Conservation (phyloP, 805 yeast species). For the Starmerella bombicola region DNA sequence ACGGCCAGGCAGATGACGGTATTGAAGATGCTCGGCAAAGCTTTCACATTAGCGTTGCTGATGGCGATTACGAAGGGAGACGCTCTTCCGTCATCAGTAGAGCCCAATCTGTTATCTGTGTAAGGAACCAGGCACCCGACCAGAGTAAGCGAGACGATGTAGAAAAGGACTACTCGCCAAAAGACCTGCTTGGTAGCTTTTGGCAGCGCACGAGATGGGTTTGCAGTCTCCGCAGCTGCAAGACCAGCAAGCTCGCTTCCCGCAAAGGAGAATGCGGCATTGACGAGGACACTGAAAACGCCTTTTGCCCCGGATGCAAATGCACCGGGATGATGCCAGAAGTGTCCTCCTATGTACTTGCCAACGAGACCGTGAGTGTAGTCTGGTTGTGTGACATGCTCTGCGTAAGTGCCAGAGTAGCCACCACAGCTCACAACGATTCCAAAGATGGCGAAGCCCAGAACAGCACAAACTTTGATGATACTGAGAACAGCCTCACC, state of each 20-base stretch:
- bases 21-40: slow-evolving; percentile 57
- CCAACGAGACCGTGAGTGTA: slow-evolving; percentile 1
- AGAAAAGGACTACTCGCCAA: slow-evolving; percentile 67
- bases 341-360: slow-evolving; percentile 37
- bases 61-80: slow-evolving; percentile 70
- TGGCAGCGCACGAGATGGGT: slow-evolving; percentile 57
- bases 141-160: slow-evolving; percentile 44
- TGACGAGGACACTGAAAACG: slow-evolving; percentile 57
- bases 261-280: slow-evolving; percentile 46
- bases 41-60: slow-evolving; percentile 50
- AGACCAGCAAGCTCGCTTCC: slow-evolving; percentile 66
- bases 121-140: slow-evolving; percentile 66
- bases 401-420: slow-evolving; percentile 10
- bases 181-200: slow-evolving; percentile 69
- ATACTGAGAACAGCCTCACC: slow-evolving; percentile 52
- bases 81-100: slow-evolving; percentile 47
- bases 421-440: slow-evolving; percentile 41
- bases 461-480: slow-evolving; percentile 47
- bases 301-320: slow-evolving; percentile 58
- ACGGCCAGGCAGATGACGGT: slow-evolving; percentile 58
- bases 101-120: slow-evolving; percentile 38
- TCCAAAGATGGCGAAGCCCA: slow-evolving; percentile 52
- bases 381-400: slow-evolving; percentile 29
- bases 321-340: slow-evolving; percentile 57
- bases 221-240: slow-evolving; percentile 63